These are phyloP conservation scores for Phragmites australis DNA, from an alignment of 176 grass and related monocot genomes.

Conservation along the genomic window DNA sequence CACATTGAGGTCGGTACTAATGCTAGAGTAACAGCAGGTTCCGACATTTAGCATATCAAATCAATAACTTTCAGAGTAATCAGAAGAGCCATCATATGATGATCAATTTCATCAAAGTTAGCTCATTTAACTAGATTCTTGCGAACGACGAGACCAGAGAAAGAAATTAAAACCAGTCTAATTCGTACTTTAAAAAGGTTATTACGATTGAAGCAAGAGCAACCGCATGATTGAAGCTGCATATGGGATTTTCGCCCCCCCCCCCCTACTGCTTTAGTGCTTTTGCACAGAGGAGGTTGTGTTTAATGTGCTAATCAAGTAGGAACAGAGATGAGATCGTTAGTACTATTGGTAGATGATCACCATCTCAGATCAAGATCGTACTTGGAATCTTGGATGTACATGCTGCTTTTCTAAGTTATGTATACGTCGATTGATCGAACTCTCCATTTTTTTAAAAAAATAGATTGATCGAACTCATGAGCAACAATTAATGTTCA, in stretches of 20 bases:
- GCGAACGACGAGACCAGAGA: conserved; percentile 6
- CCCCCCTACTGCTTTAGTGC: neutral
- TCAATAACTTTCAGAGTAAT: too few relatives aligned
- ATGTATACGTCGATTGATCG: neutral
- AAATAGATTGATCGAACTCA: too few relatives aligned
- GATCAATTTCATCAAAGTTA: neutral
- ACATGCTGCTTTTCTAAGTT: neutral
- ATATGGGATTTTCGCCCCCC: neutral
- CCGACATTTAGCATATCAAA: too few relatives aligned
- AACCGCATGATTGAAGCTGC: neutral
- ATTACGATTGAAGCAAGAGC: neutral
- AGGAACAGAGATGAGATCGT: neutral
- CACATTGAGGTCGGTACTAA: too few relatives aligned
- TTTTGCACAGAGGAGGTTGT: neutral
- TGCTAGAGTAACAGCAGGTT: too few relatives aligned
- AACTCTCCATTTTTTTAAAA: too few relatives aligned
- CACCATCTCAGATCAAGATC: conserved; percentile 12
- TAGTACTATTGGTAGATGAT: neutral
- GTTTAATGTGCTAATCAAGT: neutral
- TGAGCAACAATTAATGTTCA: neutral
- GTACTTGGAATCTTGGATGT: neutral
- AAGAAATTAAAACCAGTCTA: too few relatives aligned
- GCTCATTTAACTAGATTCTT: conserved; percentile 12
- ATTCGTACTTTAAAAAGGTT: neutral
- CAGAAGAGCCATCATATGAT: too few relatives aligned